Percentiles rank a stretch among this genome's conserved stretches.
phyloP scores from a whole-genome alignment of 2,329 filamentous ascomycete genomes.

The Cladophialophora exuberans region DNA sequence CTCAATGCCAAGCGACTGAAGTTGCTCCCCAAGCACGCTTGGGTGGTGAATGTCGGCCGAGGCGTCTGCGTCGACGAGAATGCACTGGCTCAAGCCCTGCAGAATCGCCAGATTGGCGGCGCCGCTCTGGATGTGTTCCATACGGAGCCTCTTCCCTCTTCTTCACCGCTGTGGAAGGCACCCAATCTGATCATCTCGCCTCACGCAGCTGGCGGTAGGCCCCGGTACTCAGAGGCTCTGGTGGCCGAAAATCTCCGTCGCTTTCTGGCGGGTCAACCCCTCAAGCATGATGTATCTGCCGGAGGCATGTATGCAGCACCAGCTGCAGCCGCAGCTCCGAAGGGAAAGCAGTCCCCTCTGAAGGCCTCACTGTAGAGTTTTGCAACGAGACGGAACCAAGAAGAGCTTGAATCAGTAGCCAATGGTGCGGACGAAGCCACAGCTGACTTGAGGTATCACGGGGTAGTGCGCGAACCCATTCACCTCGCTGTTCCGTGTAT shows the following conservation, averaged over 20 bases:
- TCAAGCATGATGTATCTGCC: conserved; percentile 53
- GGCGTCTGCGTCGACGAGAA: conserved; percentile 27
- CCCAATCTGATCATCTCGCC: conserved; percentile 25
- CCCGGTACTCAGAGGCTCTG: conserved; percentile 62
- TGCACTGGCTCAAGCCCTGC: conserved; percentile 24
- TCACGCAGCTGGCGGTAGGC: conserved; percentile 45
- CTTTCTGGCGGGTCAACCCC: conserved; percentile 60
- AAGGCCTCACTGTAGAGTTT: conserved; percentile 15
- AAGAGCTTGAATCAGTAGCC: too few species aligned
- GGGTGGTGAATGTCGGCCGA: conserved; percentile 27
- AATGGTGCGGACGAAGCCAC: too few species aligned
- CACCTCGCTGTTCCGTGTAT: too few species aligned
- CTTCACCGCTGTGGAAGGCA: conserved; percentile 56
- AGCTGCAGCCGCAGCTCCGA: too few species aligned
- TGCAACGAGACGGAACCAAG: too few species aligned
- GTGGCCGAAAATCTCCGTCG: conserved; percentile 64
- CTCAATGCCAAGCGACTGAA: conserved; percentile 52
- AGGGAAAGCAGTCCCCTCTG: not conserved
- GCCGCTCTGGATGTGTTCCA: conserved; percentile 73
- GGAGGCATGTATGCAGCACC: conserved; percentile 10
- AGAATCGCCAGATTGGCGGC: conserved; percentile 61
- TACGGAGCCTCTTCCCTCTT: conserved; percentile 65
- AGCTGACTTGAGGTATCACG: too few species aligned
- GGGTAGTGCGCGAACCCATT: too few species aligned
- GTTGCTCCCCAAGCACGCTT: conserved; percentile 58